Evolutionary conservation across 352 stramenopile species (phyloP).

Genomic region (Phytophthora sp.): DNA sequence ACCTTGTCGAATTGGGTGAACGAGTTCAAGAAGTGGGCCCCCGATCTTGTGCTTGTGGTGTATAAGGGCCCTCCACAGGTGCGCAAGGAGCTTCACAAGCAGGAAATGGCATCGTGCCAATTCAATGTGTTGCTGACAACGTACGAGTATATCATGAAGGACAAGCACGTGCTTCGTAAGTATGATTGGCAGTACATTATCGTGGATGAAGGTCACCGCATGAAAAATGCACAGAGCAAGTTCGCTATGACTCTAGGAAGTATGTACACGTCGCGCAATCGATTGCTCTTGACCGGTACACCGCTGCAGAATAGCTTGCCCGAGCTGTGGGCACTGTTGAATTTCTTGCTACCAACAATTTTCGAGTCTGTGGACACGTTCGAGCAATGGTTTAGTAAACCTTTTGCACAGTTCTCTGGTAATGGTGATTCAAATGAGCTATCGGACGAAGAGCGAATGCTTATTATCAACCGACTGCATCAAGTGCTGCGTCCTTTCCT

Average conservation of each 20-base stretch:
- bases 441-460: constrained; percentile 89
- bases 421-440: constrained; percentile 83
- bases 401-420: constrained; percentile 82
- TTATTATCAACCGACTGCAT: constrained; percentile 89
- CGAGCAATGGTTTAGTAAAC: constrained; percentile 91
- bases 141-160: constrained; percentile 95
- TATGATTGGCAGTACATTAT: constrained; percentile 95
- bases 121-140: constrained; percentile 95
- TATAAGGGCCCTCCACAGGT: constrained; percentile 91
- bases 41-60: constrained; percentile 96
- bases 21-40: constrained; percentile 95
- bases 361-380: constrained; percentile 92
- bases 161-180: constrained; percentile 89
- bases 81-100: constrained; percentile 80
- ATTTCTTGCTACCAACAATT: constrained; percentile 93
- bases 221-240: constrained; percentile 93
- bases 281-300: constrained; percentile 98
- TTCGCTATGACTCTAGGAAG: constrained; percentile 87
- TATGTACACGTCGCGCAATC: constrained; percentile 85
- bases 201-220: constrained; percentile 94
- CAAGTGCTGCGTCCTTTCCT: constrained; percentile 88
- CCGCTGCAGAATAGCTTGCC: constrained; percentile 98
- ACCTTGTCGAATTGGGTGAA: constrained; percentile 95
- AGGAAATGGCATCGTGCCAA: constrained; percentile 86
- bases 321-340: constrained; percentile 92